Evolutionary conservation across 108 stramenopile species (phyloP), one percentile per base, ranked within the genome.

Genomic region (Skeletonema grethae): DNA sequence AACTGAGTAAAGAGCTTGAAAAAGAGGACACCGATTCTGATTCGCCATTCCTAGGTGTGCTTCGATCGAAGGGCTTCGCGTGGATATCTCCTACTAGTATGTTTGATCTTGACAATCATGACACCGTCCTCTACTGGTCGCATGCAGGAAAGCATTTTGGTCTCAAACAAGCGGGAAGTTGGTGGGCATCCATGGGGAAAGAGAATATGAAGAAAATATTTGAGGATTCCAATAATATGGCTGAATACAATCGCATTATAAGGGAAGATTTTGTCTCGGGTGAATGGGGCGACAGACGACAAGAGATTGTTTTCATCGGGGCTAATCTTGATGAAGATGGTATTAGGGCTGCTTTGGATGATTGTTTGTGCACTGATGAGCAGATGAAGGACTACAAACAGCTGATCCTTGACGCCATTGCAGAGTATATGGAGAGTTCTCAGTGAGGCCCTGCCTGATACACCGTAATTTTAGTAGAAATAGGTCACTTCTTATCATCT

Each of bases 101-200:
- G 89, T 65, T 15, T 31, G 50, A 53, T 53, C 50, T 53, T 53
- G 50, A 67, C 56, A 25, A 67, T 22, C 82, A 87, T 56, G 88
- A 94, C 39, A 91, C 93, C 18, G 95, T 93, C 61, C 87, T 96
- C 84, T 98, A 90, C 77, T 95, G 94, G 94, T 86, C 83, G 67
- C 95, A 96, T 60, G 94, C 97, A 53, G 97, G 97, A 13, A 90
- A 87, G 39, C 89, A 90, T 39, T 94, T 97, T 75, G 90, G 91
- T 12, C 80, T 97, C 8, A 67, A 65, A 5, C 60, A 83, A 24
- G 83, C 90, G 8, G 97, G 97, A 5, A 91, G 88, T 15, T 98
- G 96, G 96, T 98, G 97, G 97, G 87, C 69, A 35, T 86, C 86
- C 5, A 69, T 94, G 12, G 62, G 46, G 25, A 81, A 84, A 60